A percentile compares a stretch with the other conserved stretches of the same genome.
phyloP scores from a whole-genome alignment of 1,284 basidiomycete species.

The Moesziomyces aphidis region DNA sequence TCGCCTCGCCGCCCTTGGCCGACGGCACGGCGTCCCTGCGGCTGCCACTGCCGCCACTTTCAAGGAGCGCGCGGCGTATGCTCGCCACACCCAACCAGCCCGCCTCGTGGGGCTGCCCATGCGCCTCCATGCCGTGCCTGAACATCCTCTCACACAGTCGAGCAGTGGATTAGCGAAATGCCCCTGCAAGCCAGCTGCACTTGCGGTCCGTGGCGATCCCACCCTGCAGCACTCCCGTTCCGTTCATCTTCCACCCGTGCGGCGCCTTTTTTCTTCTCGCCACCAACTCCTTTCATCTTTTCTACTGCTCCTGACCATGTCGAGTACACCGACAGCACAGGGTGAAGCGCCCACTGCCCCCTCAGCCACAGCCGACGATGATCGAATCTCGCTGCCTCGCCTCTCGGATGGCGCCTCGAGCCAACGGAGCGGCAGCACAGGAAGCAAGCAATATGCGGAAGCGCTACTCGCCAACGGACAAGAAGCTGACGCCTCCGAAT shows the following conservation, averaged over 20 bases:
- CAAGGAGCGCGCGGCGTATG: too few relatives aligned
- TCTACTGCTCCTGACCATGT: background rate
- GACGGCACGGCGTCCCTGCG: too few relatives aligned
- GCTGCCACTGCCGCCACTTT: too few relatives aligned
- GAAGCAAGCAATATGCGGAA: slow-evolving; percentile 6
- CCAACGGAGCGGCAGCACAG: background rate
- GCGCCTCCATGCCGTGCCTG: too few relatives aligned
- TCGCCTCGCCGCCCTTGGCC: too few relatives aligned
- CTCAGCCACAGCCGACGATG: background rate
- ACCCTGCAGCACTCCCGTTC: too few relatives aligned
- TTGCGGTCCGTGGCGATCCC: background rate
- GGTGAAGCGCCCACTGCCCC: background rate
- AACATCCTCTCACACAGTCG: too few relatives aligned
- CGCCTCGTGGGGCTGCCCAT: too few relatives aligned
- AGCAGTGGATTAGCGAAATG: too few relatives aligned
- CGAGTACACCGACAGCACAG: background rate
- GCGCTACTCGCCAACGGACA: slow-evolving; percentile 21
- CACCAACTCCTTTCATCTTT: background rate
- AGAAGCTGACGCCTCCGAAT: slow-evolving; percentile 13
- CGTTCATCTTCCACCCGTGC: too few relatives aligned
- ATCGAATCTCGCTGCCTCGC: slow-evolving; percentile 10
- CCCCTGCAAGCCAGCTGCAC: background rate
- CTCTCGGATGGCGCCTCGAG: slow-evolving; percentile 10
- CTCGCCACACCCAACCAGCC: too few relatives aligned
- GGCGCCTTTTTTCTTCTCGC: background rate